Evolutionary conservation across 2,329 filamentous ascomycete species (phyloP), one percentile per base, ranked within the genome.

Genomic region (Trichoderma simmonsii): DNA sequence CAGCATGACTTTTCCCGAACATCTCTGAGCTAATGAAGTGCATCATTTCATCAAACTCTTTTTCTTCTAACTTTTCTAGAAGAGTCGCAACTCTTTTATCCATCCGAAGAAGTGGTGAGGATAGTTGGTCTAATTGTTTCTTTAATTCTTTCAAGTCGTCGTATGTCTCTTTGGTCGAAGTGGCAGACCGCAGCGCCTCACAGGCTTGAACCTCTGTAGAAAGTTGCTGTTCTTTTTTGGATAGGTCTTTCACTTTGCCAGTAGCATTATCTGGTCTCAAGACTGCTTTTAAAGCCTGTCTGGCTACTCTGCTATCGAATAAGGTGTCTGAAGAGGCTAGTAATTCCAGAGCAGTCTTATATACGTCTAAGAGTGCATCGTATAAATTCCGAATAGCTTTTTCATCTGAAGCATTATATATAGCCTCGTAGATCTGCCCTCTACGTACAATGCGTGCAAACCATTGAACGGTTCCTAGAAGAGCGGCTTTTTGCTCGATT

Each of bases 391-490:
- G 0, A 2, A 62, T 5, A 8, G 63, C 39, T 14, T 0, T 21
- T 3, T 32, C 18, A 5, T 57, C 24, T n/a, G 43, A 3, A 26
- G 26, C 12, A 0, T 7, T 71, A 15, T 34, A 68, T 2, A 68
- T 2, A 12, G 15, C 14, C n/a, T 63, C 70, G 39, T 56, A 72
- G 1, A 72, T 34, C 12, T 72, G 30, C 0, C 63, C 70, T 67
- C 70, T 54, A 7, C 63, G 63, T 30, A 72, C 36, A 56, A 68
- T 72, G 2, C 63, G 43, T n/a, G n/a, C n/a, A 12, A 72, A 72
- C 43, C 28, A 56, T 6, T 67, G 28, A 15, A 57, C 30, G n/a
- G 57, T 67, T 30, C 63, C 70, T 2, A 67, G 21, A 26, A 72
- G 21, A 21, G 63, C 54, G 3, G 32, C 63, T 3, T 62, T 62